phyloP scores from a whole-genome alignment of 495 filamentous ascomycete genomes.

The Stereocaulon alpinum region DNA sequence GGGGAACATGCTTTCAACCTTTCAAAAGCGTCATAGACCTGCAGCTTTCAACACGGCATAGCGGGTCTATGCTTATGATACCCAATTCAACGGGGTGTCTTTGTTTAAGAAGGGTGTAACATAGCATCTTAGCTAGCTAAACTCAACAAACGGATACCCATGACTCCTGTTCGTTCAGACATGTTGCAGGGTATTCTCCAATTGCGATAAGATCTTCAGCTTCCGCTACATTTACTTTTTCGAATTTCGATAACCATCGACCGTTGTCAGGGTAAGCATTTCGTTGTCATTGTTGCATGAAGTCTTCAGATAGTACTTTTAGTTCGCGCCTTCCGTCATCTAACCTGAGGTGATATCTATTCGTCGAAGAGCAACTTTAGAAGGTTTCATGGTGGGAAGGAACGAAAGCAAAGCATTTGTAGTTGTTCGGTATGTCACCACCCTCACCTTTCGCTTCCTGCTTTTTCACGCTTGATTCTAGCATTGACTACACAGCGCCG shows the following conservation, averaged over 20 bases:
- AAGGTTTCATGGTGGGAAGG: background rate
- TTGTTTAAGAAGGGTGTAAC: background rate
- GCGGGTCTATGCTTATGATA: slow-evolving; percentile 9
- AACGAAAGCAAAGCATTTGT: background rate
- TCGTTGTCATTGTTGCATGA: background rate
- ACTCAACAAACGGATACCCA: background rate
- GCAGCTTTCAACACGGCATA: slow-evolving; percentile 16
- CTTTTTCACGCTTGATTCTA: background rate
- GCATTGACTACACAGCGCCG: slow-evolving; percentile 5
- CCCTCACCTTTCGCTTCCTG: background rate
- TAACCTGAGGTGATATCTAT: background rate
- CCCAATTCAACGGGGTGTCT: slow-evolving; percentile 13
- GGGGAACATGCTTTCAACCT: background rate
- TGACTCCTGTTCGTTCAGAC: background rate
- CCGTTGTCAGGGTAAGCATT: background rate
- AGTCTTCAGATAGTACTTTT: no score
- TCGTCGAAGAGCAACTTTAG: background rate
- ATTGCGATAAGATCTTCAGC: no score
- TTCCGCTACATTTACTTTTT: background rate
- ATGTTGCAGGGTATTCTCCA: no score
- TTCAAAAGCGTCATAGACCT: slow-evolving; percentile 15
- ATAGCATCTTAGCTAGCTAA: background rate
- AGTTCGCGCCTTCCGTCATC: background rate
- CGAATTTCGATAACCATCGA: no score
- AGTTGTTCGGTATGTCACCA: background rate